Conservation (phyloP, 2,329 filamentous ascomycete genomes). For the Rutstroemia sydowiana region DNA sequence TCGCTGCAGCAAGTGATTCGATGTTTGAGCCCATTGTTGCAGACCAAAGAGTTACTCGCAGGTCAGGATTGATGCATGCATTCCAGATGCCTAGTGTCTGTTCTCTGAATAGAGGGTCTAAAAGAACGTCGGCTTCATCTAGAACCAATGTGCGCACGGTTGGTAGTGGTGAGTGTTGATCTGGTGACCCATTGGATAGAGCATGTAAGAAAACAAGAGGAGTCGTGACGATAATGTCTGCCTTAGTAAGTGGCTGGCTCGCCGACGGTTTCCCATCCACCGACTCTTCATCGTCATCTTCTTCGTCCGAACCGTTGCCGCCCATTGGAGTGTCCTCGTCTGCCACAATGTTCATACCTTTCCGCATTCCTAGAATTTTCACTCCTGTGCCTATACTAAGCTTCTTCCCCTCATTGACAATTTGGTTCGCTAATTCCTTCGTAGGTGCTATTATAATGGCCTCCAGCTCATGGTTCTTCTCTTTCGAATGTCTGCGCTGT, state of each 20-base stretch:
- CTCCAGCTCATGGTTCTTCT: constrained; percentile 47
- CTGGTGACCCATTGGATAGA: constrained; percentile 41
- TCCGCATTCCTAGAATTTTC: constrained; percentile 74
- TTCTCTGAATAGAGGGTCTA: constrained; percentile 83
- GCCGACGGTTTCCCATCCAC: constrained; percentile 36
- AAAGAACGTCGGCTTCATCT: constrained; percentile 90
- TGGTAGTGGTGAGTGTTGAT: constrained; percentile 46
- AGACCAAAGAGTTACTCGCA: constrained; percentile 83
- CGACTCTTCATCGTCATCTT: constrained; percentile 29
- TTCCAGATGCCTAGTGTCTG: constrained; percentile 83
- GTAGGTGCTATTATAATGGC: constrained; percentile 72
- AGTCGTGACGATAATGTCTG: constrained; percentile 75
- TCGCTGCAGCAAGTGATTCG: constrained; percentile 68
- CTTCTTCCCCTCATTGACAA: constrained; percentile 80
- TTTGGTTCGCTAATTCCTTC: constrained; percentile 70
- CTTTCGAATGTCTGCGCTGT: constrained; percentile 34
- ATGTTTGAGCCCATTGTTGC: constrained; percentile 95
- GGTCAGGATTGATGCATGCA: constrained; percentile 60
- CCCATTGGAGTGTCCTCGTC: constrained; percentile 34
- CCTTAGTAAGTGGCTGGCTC: constrained; percentile 53
- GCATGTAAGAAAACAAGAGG: constrained; percentile 73
- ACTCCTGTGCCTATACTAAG: constrained; percentile 69
- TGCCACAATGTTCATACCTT: constrained; percentile 64
- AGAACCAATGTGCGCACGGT: constrained; percentile 69
- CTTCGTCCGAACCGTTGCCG: constrained; percentile 31